Evolutionary conservation across 140 eudicot species (phyloP), one percentile per base, ranked within the genome.

Genomic region (Cichorium intybus): DNA sequence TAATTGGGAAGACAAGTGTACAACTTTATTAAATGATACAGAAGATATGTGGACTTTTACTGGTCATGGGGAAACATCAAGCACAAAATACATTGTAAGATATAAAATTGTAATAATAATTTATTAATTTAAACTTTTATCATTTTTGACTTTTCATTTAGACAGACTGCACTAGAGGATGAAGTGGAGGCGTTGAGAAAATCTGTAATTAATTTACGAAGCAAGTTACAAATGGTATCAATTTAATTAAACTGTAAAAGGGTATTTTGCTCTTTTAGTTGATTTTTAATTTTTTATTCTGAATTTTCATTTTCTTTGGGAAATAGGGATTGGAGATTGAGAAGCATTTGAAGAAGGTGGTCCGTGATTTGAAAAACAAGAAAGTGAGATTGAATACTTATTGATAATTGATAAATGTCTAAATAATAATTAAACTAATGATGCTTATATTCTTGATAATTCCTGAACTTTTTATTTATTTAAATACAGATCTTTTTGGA

Each of bases 291-390:
- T 1, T 14, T 2, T 43, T 14, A 11, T 63, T 24, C 35, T 60
- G 12, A 45, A 20, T 16, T 50, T 34, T 22, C 18, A 26, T 27
- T 57, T 23, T 43, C 34, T 10, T 33, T 62, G 49, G 60, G 24
- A 46, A 66, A 39, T 66, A 91, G 97, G 97, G 96, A 28, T 51
- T 87, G 83, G 91, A 91, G 78, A 87, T 91, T 18, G 97, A 91
- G 65, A 77, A 75, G 24, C 96, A 91, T 78, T 71, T 91, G 77
- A 83, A 82, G 85, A 85, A 77, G 76, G 77, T 70, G 72, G 79
- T 91, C 35, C 66, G 72, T 23, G 68, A 76, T 23, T 69, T 91
- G 79, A 88, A 87, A 79, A 84, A 77, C 67, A 66, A 74, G 59
- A 91, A 83, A 48, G 97, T 87, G 72, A 77, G 88, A 67, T 56